Evolutionary conservation across 148 eudicot species (phyloP).

Genomic region (Polygonum maritimum): DNA sequence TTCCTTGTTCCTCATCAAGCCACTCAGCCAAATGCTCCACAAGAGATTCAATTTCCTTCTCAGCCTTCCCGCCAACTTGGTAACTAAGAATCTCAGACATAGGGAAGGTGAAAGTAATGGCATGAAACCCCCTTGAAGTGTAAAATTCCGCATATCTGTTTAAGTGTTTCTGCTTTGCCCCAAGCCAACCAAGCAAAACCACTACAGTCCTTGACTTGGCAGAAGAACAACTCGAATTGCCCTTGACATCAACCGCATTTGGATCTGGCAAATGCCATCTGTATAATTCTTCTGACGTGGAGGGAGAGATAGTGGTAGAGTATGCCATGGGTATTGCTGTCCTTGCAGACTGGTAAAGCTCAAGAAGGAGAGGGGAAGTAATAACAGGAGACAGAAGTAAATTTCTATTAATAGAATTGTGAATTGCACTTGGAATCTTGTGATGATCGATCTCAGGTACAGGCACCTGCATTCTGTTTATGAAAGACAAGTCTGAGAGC

Average conservation of each 20-base stretch:
- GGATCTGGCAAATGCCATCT: conserved; percentile 90
- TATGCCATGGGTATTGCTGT: conserved; percentile 43
- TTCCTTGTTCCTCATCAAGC: conserved; percentile 87
- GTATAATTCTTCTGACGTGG: conserved; percentile 53
- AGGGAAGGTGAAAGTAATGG: conserved; percentile 87
- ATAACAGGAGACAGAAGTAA: conserved; percentile 19
- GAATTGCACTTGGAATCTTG: conserved; percentile 17
- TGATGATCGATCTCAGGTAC: conserved; percentile 34
- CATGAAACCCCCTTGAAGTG: conserved; percentile 95
- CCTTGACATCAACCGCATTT: conserved; percentile 34
- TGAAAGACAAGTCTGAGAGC: conserved; percentile 49
- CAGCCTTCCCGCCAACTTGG: conserved; percentile 89
- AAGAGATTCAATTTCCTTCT: conserved; percentile 68
- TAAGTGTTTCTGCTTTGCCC: conserved; percentile 94
- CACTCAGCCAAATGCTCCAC: conserved; percentile 81
- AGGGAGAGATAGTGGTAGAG: conserved; percentile 26
- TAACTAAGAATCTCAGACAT: conserved; percentile 88
- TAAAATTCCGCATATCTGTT: conserved; percentile 88
- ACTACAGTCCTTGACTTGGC: conserved; percentile 80
- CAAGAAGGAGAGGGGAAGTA: conserved; percentile 33
- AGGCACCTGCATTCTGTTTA: conserved; percentile 47
- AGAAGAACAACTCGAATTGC: conserved; percentile 49
- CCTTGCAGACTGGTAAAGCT: conserved; percentile 54
- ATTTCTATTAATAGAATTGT: conserved; percentile 14
- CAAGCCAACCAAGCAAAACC: conserved; percentile 92